phyloP scores from a whole-genome alignment of 371 early-diverging fungal species.

The Mucor piriformis region DNA sequence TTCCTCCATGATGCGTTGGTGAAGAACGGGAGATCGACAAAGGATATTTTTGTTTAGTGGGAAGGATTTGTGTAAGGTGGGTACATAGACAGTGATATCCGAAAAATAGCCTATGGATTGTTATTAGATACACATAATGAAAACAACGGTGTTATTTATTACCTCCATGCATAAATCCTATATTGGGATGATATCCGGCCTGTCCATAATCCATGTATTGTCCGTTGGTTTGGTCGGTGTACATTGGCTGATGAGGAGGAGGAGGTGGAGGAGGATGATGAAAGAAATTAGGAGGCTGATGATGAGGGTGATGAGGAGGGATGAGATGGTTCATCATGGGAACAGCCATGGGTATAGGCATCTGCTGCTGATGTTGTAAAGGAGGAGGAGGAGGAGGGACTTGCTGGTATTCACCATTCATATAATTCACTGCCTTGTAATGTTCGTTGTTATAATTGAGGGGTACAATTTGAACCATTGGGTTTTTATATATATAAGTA shows the following conservation, averaged over 20 bases:
- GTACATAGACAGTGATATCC: conserved; percentile 40
- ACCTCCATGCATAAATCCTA: conserved; percentile 20
- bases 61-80: conserved; percentile 33
- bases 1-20: conserved; percentile 33
- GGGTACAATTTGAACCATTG: conserved; percentile 28
- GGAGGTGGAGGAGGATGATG: conserved; percentile 17
- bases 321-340: conserved; percentile 28
- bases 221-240: conserved; percentile 17
- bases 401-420: conserved; percentile 24
- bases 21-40: conserved; percentile 41
- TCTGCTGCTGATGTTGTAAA: conserved; percentile 29
- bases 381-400: conserved; percentile 14
- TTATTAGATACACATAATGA: conserved; percentile 1
- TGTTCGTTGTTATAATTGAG: conserved; percentile 30
- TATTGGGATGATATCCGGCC: conserved; percentile 6
- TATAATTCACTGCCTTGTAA: conserved; percentile 20
- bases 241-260: conserved; percentile 28
- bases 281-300: conserved; percentile 24
- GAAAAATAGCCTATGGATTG: conserved; percentile 37
- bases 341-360: conserved; percentile 36
- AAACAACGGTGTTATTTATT: too few relatives aligned
- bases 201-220: conserved; percentile 28
- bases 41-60: conserved; percentile 37
- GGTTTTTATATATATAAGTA: background rate
- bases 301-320: conserved; percentile 19